phyloP scores from a whole-genome alignment of 2,329 filamentous ascomycete genomes.

The Epichloe festucae region DNA sequence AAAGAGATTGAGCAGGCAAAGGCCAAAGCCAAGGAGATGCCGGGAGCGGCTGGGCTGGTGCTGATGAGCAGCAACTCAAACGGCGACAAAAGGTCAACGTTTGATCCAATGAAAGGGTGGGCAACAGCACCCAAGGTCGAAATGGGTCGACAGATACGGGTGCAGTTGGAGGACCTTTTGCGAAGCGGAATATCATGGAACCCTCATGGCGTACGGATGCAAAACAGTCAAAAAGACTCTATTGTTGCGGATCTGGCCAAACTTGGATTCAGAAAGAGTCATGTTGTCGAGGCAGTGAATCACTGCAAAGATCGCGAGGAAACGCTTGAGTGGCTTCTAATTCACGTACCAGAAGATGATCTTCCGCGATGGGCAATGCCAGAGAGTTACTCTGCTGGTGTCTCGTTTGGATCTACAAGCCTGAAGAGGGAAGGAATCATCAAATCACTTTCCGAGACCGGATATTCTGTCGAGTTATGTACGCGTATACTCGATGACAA shows the following conservation, averaged over 20 bases:
- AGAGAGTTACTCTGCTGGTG: slow-evolving; percentile 80
- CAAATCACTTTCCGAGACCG: slow-evolving; percentile 67
- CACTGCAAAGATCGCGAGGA: slow-evolving; percentile 89
- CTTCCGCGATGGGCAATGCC: slow-evolving; percentile 86
- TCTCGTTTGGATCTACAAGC: slow-evolving; percentile 73
- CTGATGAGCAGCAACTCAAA: slow-evolving; percentile 35
- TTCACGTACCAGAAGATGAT: slow-evolving; percentile 95
- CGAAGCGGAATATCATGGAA: slow-evolving; percentile 79
- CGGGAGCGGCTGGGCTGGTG: slow-evolving; percentile 42
- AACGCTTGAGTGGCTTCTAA: slow-evolving; percentile 86
- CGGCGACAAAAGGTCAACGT: slow-evolving; percentile 17
- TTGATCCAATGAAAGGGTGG: slow-evolving; percentile 60
- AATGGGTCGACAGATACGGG: slow-evolving; percentile 71
- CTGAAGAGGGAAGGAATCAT: slow-evolving; percentile 70
- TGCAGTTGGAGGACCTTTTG: slow-evolving; percentile 67
- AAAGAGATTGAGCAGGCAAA: slow-evolving; percentile 55
- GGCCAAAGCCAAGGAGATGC: slow-evolving; percentile 54
- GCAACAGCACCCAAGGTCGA: slow-evolving; percentile 78
- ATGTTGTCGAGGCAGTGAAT: slow-evolving; percentile 75
- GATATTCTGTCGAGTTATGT: slow-evolving; percentile 78
- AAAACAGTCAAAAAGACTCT: slow-evolving; percentile 37
- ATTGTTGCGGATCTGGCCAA: slow-evolving; percentile 61
- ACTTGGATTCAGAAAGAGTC: slow-evolving; percentile 80
- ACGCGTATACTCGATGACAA: slow-evolving; percentile 61
- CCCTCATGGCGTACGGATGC: slow-evolving; percentile 57